A percentile compares a stretch with the other conserved stretches of the same genome.
These are phyloP conservation scores for Boletales sp. DNA, from an alignment of 768 basidiomycete species.

Conservation along the genomic window DNA sequence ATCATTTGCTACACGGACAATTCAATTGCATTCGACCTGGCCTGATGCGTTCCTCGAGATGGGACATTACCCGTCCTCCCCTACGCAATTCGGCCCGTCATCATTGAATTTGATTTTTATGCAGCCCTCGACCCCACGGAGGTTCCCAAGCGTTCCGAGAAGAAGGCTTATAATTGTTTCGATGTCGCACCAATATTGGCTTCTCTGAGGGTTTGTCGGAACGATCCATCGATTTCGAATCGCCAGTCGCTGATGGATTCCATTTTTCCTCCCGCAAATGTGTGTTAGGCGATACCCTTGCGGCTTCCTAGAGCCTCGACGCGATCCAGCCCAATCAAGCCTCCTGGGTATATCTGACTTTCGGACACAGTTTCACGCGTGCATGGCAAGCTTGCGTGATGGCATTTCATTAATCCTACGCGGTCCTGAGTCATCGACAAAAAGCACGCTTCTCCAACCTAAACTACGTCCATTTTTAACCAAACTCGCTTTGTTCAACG, in stretches of 20 bases:
- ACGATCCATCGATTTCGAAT: slow-evolving; percentile 63
- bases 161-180: slow-evolving; percentile 45
- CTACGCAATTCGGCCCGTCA: slow-evolving; percentile 1
- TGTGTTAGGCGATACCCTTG: slow-evolving; percentile 46
- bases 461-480: slow-evolving; percentile 46
- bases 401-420: slow-evolving; percentile 53
- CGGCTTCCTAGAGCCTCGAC: slow-evolving; percentile 37
- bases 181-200: slow-evolving; percentile 45
- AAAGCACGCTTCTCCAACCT: slow-evolving; percentile 28
- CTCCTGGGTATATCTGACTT: slow-evolving; percentile 51
- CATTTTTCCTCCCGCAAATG: slow-evolving; percentile 44
- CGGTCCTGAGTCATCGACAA: slow-evolving; percentile 51
- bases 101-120: slow-evolving; percentile 15
- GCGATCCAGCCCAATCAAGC: slow-evolving; percentile 42
- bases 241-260: slow-evolving; percentile 47
- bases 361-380: slow-evolving; percentile 41
- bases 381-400: slow-evolving; percentile 2
- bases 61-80: slow-evolving; percentile 9
- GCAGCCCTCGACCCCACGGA: slow-evolving; percentile 50
- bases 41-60: slow-evolving; percentile 34
- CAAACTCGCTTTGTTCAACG: slow-evolving; percentile 54
- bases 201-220: slow-evolving; percentile 45
- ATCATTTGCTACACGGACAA: no score
- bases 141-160: slow-evolving; percentile 47
- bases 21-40: no score